phyloP scores from a whole-genome alignment of 1,284 basidiomycete genomes.

The Blastosporella zonata region DNA sequence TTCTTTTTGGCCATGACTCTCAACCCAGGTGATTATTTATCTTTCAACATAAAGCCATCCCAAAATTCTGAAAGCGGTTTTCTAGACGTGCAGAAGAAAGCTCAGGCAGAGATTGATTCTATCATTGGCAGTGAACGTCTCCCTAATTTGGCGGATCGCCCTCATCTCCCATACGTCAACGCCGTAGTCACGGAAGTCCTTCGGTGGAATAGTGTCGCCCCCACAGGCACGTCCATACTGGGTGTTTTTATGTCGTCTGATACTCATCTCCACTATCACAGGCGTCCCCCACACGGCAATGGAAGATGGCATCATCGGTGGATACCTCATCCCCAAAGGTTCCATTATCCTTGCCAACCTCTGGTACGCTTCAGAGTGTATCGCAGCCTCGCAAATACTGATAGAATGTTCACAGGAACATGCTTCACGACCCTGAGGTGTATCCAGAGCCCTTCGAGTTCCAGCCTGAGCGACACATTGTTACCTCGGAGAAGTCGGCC shows the following conservation, averaged over 20 bases:
- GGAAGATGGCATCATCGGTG: constrained; percentile 33
- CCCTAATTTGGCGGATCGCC: constrained; percentile 37
- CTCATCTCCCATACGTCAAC: constrained; percentile 36
- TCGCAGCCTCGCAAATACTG: neutral
- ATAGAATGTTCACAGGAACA: constrained; percentile 21
- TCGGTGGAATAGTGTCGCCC: constrained; percentile 37
- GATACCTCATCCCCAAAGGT: constrained; percentile 38
- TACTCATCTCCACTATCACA: constrained; percentile 16
- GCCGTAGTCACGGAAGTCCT: constrained; percentile 39
- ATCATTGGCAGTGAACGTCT: constrained; percentile 37
- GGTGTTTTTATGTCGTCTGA: neutral
- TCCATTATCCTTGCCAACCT: constrained; percentile 27
- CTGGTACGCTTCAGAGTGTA: constrained; percentile 20
- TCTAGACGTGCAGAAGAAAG: constrained; percentile 37
- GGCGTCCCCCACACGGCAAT: constrained; percentile 33
- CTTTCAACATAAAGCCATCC: constrained; percentile 14
- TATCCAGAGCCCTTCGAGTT: constrained; percentile 30
- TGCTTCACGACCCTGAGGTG: constrained; percentile 26
- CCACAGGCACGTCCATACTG: constrained; percentile 21
- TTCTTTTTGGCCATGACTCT: constrained; percentile 43
- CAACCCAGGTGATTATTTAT: constrained; percentile 30
- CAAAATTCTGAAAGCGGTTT: constrained; percentile 14
- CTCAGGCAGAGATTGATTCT: constrained; percentile 40
- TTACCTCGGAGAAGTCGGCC: constrained; percentile 14
- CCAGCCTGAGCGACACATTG: constrained; percentile 27